Evolutionary conservation across 2,329 filamentous ascomycete species (phyloP).

Genomic region (Dactylellina parvicollis): DNA sequence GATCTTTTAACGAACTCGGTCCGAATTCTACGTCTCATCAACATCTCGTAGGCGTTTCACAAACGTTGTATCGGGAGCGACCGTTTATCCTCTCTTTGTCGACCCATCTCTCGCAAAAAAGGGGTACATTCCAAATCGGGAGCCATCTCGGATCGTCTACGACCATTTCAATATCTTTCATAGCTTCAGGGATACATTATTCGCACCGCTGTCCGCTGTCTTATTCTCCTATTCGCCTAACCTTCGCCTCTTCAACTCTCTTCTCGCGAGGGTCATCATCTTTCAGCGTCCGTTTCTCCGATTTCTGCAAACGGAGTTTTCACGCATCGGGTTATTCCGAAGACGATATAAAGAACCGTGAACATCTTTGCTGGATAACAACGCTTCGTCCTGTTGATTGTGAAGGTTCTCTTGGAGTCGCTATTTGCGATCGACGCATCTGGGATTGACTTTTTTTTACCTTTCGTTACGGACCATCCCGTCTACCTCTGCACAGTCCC

Average conservation of each 20-base stretch:
- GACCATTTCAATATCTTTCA: not conserved
- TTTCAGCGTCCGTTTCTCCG: not conserved
- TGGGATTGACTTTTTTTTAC: conserved; percentile 32
- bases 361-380: not conserved
- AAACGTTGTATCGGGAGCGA: too few relatives aligned
- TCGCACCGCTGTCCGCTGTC: not conserved
- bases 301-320: conserved; percentile 25
- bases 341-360: too few relatives aligned
- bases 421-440: conserved; percentile 31
- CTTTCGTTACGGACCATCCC: not conserved
- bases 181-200: not conserved
- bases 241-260: conserved; percentile 8
- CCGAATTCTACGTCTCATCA: too few relatives aligned
- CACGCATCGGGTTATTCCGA: not conserved
- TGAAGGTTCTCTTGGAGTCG: conserved; percentile 28
- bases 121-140: conserved; percentile 2
- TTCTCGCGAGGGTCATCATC: not conserved
- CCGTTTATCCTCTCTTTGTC: too few relatives aligned
- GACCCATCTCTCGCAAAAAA: too few relatives aligned
- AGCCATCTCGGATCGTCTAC: not conserved
- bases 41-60: too few relatives aligned
- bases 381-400: conserved; percentile 3
- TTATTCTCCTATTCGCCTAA: conserved; percentile 27
- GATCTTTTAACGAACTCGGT: too few relatives aligned
- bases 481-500: not conserved